These are phyloP conservation scores for Azolla pinnata DNA, from an alignment of 75 land plant species.

Conservation along the genomic window DNA sequence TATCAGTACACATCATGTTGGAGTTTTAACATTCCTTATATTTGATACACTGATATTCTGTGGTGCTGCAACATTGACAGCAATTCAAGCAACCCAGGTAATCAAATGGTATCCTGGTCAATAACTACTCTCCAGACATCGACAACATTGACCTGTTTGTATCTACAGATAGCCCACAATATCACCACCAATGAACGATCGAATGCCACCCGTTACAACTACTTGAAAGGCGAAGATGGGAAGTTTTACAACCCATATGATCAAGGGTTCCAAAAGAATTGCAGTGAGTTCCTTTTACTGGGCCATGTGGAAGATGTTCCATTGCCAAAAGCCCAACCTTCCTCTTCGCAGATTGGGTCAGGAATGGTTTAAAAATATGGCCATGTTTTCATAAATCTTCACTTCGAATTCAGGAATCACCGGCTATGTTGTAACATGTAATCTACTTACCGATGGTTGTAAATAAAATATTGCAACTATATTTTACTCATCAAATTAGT, in stretches of 20 bases:
- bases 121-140: neutral
- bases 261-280: constrained; percentile 59
- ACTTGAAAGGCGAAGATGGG: constrained; percentile 62
- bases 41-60: constrained; percentile 32
- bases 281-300: constrained; percentile 57
- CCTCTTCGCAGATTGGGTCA: too few relatives aligned
- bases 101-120: neutral
- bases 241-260: constrained; percentile 73
- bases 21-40: constrained; percentile 38
- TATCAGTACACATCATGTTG: constrained; percentile 31
- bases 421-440: too few relatives aligned
- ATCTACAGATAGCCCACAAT: constrained; percentile 62
- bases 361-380: too few relatives aligned
- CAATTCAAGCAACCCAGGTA: constrained; percentile 61
- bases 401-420: too few relatives aligned
- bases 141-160: neutral
- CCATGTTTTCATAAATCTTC: too few relatives aligned
- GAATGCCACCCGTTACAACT: constrained; percentile 57
- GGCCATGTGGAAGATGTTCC: constrained; percentile 66
- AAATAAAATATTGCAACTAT: too few relatives aligned
- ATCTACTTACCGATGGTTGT: too few relatives aligned
- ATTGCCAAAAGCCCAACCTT: too few relatives aligned
- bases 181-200: constrained; percentile 90
- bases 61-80: constrained; percentile 29
- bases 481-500: too few relatives aligned